phyloP scores from a whole-genome alignment of 2,329 filamentous ascomycete genomes.

The Sordariomycetes sp. region DNA sequence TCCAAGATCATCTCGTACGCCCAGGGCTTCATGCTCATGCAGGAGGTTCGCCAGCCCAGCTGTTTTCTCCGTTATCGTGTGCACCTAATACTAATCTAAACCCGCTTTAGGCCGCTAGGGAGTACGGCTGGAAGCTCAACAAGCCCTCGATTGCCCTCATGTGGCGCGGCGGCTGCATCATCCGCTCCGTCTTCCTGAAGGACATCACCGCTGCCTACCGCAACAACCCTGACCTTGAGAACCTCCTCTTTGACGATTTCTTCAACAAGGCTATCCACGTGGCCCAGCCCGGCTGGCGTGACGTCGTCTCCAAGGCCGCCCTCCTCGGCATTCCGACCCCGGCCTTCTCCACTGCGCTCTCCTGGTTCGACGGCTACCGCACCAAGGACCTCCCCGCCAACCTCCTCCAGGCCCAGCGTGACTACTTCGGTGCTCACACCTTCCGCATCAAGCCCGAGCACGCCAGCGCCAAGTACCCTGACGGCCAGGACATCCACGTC shows the following conservation, averaged over 20 bases:
- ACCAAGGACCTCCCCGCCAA: slow-evolving; percentile 96
- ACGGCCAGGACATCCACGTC: slow-evolving; percentile 86
- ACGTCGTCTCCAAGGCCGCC: slow-evolving; percentile 83
- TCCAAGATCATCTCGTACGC: slow-evolving; percentile 99
- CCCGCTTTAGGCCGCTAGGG: slow-evolving; percentile 65
- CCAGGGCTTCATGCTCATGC: slow-evolving; percentile 99
- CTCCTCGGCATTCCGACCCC: slow-evolving; percentile 93
- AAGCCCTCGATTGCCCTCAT: slow-evolving; percentile 99
- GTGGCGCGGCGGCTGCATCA: slow-evolving; percentile 99
- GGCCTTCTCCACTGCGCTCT: slow-evolving; percentile 91
- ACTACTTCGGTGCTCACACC: slow-evolving; percentile 96
- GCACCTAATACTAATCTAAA: not conserved
- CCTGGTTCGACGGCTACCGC: slow-evolving; percentile 98
- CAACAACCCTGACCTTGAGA: slow-evolving; percentile 87
- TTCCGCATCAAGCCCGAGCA: slow-evolving; percentile 78
- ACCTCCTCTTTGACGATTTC: slow-evolving; percentile 97
- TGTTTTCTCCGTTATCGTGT: not conserved
- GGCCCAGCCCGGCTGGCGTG: slow-evolving; percentile 86
- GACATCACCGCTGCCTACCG: slow-evolving; percentile 98
- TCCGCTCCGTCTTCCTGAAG: slow-evolving; percentile 99
- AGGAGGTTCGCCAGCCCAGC: slow-evolving; percentile 58
- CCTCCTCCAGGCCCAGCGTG: slow-evolving; percentile 95
- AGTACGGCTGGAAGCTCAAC: slow-evolving; percentile 98
- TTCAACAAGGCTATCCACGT: slow-evolving; percentile 99
- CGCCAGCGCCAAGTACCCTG: slow-evolving; percentile 70